Evolutionary conservation across 257 asterid genomes (phyloP).

Genomic region (Coffea canephora): DNA sequence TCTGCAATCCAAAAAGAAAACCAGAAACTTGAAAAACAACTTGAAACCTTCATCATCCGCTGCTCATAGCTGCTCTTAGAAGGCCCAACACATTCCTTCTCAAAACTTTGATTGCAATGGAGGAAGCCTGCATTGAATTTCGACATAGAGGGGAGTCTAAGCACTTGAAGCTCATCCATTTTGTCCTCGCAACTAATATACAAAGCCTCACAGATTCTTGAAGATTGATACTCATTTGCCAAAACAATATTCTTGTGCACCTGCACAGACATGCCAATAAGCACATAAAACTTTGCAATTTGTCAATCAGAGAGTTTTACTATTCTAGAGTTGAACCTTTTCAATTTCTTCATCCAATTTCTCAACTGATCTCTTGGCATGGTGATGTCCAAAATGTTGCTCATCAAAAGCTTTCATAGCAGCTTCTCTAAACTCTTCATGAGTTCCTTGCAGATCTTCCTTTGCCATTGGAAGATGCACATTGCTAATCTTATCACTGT

Average conservation of each 20-base stretch:
- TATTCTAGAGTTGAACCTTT: conserved; percentile 42
- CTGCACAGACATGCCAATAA: conserved; percentile 37
- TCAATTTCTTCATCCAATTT: conserved; percentile 71
- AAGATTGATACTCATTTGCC: conserved; percentile 78
- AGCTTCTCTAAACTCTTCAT: conserved; percentile 56
- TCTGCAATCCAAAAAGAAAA: neutral
- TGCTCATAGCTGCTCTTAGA: conserved; percentile 73
- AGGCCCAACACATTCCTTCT: conserved; percentile 83
- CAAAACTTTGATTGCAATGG: conserved; percentile 90
- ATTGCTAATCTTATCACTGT: conserved; percentile 48
- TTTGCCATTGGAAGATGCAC: conserved; percentile 59
- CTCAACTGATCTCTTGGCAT: conserved; percentile 89
- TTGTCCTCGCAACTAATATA: conserved; percentile 81
- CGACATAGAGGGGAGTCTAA: conserved; percentile 97
- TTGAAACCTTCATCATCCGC: conserved; percentile 82
- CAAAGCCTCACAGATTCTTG: conserved; percentile 80
- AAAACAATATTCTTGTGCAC: conserved; percentile 59
- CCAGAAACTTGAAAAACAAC: conserved; percentile 6
- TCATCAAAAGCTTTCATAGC: conserved; percentile 69
- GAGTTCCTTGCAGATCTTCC: conserved; percentile 58
- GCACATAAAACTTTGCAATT: conserved; percentile 9
- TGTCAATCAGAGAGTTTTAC: neutral
- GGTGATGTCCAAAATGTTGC: conserved; percentile 93
- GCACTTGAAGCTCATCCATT: conserved; percentile 96
- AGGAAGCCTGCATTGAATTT: conserved; percentile 92